phyloP scores from a whole-genome alignment of 108 stramenopile species.

The Schizochytrium sp. region DNA sequence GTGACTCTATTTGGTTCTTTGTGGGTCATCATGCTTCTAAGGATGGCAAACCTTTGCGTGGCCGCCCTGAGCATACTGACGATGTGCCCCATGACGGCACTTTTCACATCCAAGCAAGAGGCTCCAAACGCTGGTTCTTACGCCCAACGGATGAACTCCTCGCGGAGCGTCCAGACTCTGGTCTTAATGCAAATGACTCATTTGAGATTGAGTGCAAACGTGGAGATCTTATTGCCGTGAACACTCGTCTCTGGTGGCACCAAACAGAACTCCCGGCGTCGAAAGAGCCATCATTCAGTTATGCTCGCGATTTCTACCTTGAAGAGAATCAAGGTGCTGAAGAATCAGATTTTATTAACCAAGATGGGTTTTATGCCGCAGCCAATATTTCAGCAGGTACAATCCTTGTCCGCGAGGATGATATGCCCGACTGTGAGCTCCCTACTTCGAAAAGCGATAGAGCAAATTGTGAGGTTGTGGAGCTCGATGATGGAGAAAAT shows the following conservation, averaged over 20 bases:
- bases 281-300: conserved; percentile 81
- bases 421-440: conserved; percentile 82
- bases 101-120: conserved; percentile 87
- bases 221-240: conserved; percentile 84
- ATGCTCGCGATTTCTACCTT: conserved; percentile 86
- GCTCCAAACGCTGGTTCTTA: conserved; percentile 82
- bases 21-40: background rate
- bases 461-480: conserved; percentile 84
- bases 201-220: conserved; percentile 79
- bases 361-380: conserved; percentile 87
- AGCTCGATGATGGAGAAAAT: conserved; percentile 74
- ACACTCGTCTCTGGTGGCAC: conserved; percentile 89
- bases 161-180: conserved; percentile 39
- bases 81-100: conserved; percentile 87
- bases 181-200: background rate
- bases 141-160: conserved; percentile 81
- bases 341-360: conserved; percentile 78
- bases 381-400: conserved; percentile 82
- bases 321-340: conserved; percentile 50
- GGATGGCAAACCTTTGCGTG: conserved; percentile 69
- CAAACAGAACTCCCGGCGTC: conserved; percentile 79
- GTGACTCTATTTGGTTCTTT: conserved; percentile 50
- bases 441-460: conserved; percentile 74
- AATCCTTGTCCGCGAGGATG: conserved; percentile 83
- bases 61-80: conserved; percentile 89